Evolutionary conservation across 441 rosid genomes (phyloP).

Genomic region (Croton setiger): DNA sequence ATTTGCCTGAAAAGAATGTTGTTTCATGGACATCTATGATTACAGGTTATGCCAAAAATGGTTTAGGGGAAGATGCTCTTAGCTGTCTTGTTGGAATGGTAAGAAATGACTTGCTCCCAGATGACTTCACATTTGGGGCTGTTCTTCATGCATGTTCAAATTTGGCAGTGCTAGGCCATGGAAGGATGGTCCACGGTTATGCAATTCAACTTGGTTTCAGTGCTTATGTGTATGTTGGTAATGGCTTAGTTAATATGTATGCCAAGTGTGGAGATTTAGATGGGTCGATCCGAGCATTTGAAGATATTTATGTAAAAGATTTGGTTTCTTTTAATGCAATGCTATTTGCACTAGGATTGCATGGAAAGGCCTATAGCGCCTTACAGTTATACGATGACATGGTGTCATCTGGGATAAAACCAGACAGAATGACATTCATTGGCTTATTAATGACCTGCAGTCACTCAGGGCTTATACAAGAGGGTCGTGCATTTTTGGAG

Average conservation of each 20-base stretch:
- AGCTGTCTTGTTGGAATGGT: slow-evolving; percentile 47
- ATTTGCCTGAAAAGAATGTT: slow-evolving; percentile 48
- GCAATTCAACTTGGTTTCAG: slow-evolving; percentile 49
- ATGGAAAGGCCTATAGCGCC: slow-evolving; percentile 57
- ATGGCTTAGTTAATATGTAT: slow-evolving; percentile 70
- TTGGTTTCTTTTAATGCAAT: slow-evolving; percentile 68
- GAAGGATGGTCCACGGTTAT: slow-evolving; percentile 70
- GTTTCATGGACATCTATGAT: slow-evolving; percentile 80
- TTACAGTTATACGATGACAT: slow-evolving; percentile 46
- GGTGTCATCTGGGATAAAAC: slow-evolving; percentile 48
- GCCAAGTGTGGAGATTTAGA: slow-evolving; percentile 70
- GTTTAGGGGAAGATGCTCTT: slow-evolving; percentile 60
- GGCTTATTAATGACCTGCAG: slow-evolving; percentile 70
- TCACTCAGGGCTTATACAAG: slow-evolving; percentile 62
- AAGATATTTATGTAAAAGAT: slow-evolving; percentile 51
- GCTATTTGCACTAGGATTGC: slow-evolving; percentile 66
- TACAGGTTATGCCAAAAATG: slow-evolving; percentile 57
- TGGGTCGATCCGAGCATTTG: slow-evolving; percentile 46
- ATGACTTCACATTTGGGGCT: slow-evolving; percentile 57
- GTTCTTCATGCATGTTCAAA: slow-evolving; percentile 69
- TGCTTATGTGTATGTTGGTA: slow-evolving; percentile 53
- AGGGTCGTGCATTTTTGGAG: slow-evolving; percentile 44
- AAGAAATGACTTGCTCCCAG: slow-evolving; percentile 31
- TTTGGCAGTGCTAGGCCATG: slow-evolving; percentile 52
- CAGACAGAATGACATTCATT: slow-evolving; percentile 70